Evolutionary conservation across 139 green algal genomes (phyloP), one percentile per base, ranked within the genome.

Genomic region (Chlorella vulgaris): DNA sequence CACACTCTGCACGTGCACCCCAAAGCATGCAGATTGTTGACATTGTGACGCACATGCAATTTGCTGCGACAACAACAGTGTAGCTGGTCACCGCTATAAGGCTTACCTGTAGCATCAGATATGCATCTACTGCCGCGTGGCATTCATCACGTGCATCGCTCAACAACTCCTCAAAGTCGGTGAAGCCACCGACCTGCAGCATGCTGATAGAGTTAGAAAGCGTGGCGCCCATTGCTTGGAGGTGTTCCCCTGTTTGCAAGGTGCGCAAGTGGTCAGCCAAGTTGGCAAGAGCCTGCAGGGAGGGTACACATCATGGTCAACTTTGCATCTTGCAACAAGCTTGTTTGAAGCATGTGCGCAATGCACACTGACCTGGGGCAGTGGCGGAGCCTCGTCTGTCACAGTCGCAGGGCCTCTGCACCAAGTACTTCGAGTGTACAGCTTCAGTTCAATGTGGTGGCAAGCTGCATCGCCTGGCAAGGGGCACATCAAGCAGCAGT

Each of bases 81-180:
- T 31, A 69, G 29, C 29, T n/a, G n/a, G n/a, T n/a, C n/a, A n/a
- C n/a, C n/a, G n/a, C n/a, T n/a, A n/a, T n/a, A n/a, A n/a, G 26
- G 62, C 69, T 47, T 33, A 22, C 71, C 71, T 78, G 71, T 22
- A 50, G 35, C 4, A 22, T 35, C 0, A 67, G 31, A 50, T 51
- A 66, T 1, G 38, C 38, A 36, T 80, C 74, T 1, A 58, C 74
- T n/a, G 42, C 39, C 4, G 38, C 74, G 15, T 71, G 39, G 38
- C 74, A 60, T 55, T 80, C 74, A 4, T 80, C 74, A 28, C 74
- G 55, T 26, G 22, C 42, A 39, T 71, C 74, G 58, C 47, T 80
- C 58, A 80, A 26, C 38, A 80, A 29, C 39, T 80, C 74, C 38
- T 80, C 74, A 61, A 80, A 80, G 21, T 80, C 74, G 28, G n/a